Evolutionary conservation across 208 protist species (phyloP).

Genomic region (Vickermania ingenoplastis): DNA sequence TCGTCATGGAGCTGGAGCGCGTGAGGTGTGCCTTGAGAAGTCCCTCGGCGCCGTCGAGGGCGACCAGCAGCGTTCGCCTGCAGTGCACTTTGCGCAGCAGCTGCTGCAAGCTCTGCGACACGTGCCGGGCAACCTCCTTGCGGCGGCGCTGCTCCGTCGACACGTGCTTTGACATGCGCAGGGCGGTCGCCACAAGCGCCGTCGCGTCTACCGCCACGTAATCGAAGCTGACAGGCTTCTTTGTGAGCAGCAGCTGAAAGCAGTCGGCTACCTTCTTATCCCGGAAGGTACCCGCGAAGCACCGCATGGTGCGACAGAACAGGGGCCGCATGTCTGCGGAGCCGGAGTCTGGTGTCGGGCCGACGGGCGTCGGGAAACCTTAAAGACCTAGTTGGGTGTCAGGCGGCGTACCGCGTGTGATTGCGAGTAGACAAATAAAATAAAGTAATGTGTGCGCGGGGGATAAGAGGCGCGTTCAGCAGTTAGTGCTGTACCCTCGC

Average conservation of each 20-base stretch:
- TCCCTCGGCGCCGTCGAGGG: constrained; percentile 61
- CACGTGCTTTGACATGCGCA: constrained; percentile 52
- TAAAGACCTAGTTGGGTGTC: no score
- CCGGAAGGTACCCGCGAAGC: constrained; percentile 9
- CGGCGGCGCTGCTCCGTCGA: constrained; percentile 44
- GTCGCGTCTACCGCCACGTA: constrained; percentile 71
- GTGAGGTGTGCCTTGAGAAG: constrained; percentile 36
- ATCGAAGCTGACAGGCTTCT: constrained; percentile 76
- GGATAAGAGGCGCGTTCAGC: no score
- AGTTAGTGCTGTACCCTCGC: no score
- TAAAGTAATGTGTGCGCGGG: no score
- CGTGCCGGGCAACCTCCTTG: constrained; percentile 54
- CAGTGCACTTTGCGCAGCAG: constrained; percentile 49
- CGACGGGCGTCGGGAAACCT: no score
- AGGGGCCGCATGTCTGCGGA: no score
- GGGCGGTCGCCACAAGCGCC: constrained; percentile 42
- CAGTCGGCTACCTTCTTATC: constrained; percentile 32
- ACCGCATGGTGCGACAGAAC: no score
- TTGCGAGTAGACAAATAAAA: no score
- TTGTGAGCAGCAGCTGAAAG: constrained; percentile 60
- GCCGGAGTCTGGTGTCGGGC: no score
- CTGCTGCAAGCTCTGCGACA: constrained; percentile 51
- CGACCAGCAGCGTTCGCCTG: constrained; percentile 43
- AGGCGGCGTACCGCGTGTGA: no score
- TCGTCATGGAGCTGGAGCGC: constrained; percentile 20